Base-by-base conservation (phyloP, 352 stramenopile genomes). In the Phytophthora macrochlamydospora region DNA sequence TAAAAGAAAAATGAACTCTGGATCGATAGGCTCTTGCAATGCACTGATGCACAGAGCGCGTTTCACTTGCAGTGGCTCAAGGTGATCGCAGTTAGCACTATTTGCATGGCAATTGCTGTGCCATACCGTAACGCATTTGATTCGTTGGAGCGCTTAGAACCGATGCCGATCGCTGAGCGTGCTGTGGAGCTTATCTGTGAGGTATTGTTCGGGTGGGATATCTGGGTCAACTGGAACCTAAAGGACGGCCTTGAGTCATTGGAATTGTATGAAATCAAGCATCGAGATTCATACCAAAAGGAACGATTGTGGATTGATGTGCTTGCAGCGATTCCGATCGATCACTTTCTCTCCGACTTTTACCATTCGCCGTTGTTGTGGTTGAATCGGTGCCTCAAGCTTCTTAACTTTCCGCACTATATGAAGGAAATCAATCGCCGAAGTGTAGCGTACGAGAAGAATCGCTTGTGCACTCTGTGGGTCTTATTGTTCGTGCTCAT, bases 221-320 rank as follows among this genome's bases (percentile, higher is more conserved):
- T 89, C 42, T 89, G 77, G 80, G 67, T 85, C 18, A 85, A 85
- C 51, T 89, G 76, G 78, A 83, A 85, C 33, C 48, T 87, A 14
- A 79, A 76, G 35, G 71, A 85, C 14, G 73, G 73, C 2, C 52
- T 81, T 0, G 62, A 67, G 8, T 84, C 80, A 0, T 73, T 89
- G 59, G 80, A 87, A 37, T 53, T 87, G 18, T 89, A 87, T 40
- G 78, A 89, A 54, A 67, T 69, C 12, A 71, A 65, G 2, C 70
- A 84, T 3, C 73, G 71, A 6, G 51, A 72, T 6, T 53, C 69
- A n/a, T 89, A 89, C 57, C 56, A 71, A 14, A 78, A 65, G 3
- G 38, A 69, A 7, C 65, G 66, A 0, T 29, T 89, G 5, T 73
- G 71, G 52, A 76, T 79, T 44, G 80, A 89, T 49, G 58, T 73